Evolutionary conservation across 306 rosid species (phyloP), one percentile per base, ranked within the genome.

Genomic region (Dryas drummondii): DNA sequence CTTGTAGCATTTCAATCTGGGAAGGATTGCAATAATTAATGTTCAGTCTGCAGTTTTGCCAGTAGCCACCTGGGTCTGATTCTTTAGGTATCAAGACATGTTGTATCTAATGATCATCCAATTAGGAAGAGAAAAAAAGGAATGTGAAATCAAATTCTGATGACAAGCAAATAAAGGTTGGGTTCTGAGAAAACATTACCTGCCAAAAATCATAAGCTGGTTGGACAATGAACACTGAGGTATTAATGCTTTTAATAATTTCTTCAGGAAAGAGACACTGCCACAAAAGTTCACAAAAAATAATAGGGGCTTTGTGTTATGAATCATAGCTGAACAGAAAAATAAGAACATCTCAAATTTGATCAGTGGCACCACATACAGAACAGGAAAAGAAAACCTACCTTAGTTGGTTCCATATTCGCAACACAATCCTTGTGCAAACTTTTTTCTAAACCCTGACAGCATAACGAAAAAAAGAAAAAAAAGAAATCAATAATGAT

Each of bases 181-280:
- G 66, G 40, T 51, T 52, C n/a, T 22, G 15, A 69, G 75, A 71
- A 80, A 76, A 54, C 76, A 47, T 76, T 78, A 89, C 99, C 97
- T 94, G 97, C 99, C 97, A 94, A 78, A 87, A 90, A 78, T 94
- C 97, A 78, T 92, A 94, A 60, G 91, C 97, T 75, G 97, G 91
- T 79, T 92, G 88, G 86, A 92, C 97, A 79, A 94, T 87, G 84
- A 94, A 94, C 81, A 92, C 69, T 22, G 99, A 91, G 70, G 97
- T 88, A 77, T 71, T 78, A 50, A 85, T 74, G 72, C 69, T 76
- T 72, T 85, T 92, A 69, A 89, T 78, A 73, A 94, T 82, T 85
- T 92, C 87, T 66, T 68, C 89, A 50, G 97, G 91, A 83, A 94
- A 94, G 68, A 94, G 76, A 80, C 99, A 94, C 99, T 94, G 96